Evolutionary conservation across 2,329 filamentous ascomycete species (phyloP).

Genomic region (Tolypocladium inflatum): DNA sequence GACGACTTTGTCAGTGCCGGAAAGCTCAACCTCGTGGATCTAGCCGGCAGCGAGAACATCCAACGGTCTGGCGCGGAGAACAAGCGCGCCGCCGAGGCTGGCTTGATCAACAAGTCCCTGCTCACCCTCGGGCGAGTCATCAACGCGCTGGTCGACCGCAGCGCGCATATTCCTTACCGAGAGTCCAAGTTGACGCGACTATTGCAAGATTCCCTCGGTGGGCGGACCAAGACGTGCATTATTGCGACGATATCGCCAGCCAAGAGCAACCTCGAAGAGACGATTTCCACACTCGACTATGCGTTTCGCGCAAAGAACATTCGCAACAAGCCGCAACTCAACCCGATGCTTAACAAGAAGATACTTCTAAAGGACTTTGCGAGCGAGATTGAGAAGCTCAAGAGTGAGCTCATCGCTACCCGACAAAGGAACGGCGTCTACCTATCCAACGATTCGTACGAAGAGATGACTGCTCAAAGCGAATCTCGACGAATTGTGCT

Average conservation of each 20-base stretch:
- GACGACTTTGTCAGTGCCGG: constrained; percentile 86
- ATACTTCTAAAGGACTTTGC: constrained; percentile 86
- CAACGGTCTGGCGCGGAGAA: constrained; percentile 95
- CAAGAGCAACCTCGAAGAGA: constrained; percentile 93
- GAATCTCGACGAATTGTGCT: constrained; percentile 85
- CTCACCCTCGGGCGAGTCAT: constrained; percentile 93
- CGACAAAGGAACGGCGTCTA: constrained; percentile 93
- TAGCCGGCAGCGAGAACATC: constrained; percentile 96
- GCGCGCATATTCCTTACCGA: constrained; percentile 78
- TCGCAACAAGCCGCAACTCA: constrained; percentile 92
- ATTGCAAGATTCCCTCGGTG: constrained; percentile 91
- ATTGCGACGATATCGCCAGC: constrained; percentile 94
- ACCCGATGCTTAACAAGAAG: constrained; percentile 86
- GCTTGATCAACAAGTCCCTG: constrained; percentile 95
- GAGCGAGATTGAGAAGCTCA: constrained; percentile 85
- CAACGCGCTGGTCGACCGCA: constrained; percentile 88
- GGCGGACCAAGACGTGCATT: constrained; percentile 95
- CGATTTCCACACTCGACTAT: constrained; percentile 95
- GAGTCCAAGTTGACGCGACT: constrained; percentile 95
- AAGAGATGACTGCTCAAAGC: constrained; percentile 84
- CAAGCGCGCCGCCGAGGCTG: constrained; percentile 91
- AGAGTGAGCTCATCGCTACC: constrained; percentile 86
- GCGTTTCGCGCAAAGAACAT: constrained; percentile 98
- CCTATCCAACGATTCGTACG: constrained; percentile 77
- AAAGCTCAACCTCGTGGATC: constrained; percentile 91